Percentiles rank a stretch among this genome's conserved stretches.
phyloP scores from a whole-genome alignment of 371 early-diverging fungal genomes.

The Mortierella sp. region DNA sequence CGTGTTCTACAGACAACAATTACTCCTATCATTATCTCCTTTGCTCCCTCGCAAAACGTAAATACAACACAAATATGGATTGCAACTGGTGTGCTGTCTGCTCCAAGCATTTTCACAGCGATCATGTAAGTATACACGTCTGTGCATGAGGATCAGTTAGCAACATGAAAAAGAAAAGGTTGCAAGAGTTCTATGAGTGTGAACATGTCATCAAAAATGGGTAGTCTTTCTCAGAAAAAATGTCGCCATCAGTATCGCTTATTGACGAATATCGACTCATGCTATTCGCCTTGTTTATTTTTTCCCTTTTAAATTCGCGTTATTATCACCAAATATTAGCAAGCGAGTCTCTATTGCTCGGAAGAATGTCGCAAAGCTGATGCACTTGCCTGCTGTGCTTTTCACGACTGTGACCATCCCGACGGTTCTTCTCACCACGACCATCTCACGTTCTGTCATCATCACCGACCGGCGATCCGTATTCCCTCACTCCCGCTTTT shows the following conservation, averaged over 20 bases:
- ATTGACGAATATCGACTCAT: too few relatives aligned
- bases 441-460: conserved; percentile 50
- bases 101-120: conserved; percentile 52
- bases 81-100: conserved; percentile 54
- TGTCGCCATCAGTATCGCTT: not conserved
- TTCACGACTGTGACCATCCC: conserved; percentile 50
- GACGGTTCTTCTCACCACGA: conserved; percentile 36
- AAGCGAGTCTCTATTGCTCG: conserved; percentile 51
- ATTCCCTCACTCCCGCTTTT: conserved; percentile 27
- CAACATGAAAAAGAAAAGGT: too few relatives aligned
- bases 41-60: not conserved
- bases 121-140: conserved; percentile 22
- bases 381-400: conserved; percentile 49
- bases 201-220: too few relatives aligned
- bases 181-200: not conserved
- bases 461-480: conserved; percentile 51
- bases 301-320: not conserved
- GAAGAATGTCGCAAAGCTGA: conserved; percentile 51
- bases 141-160: too few relatives aligned
- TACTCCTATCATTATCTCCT: not conserved
- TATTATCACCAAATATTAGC: too few relatives aligned
- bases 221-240: too few relatives aligned
- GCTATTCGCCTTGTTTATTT: too few relatives aligned
- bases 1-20: not conserved
- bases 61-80: conserved; percentile 19